Evolutionary conservation across 805 yeast genomes (phyloP).

Genomic region (Starmerella roubikii): DNA sequence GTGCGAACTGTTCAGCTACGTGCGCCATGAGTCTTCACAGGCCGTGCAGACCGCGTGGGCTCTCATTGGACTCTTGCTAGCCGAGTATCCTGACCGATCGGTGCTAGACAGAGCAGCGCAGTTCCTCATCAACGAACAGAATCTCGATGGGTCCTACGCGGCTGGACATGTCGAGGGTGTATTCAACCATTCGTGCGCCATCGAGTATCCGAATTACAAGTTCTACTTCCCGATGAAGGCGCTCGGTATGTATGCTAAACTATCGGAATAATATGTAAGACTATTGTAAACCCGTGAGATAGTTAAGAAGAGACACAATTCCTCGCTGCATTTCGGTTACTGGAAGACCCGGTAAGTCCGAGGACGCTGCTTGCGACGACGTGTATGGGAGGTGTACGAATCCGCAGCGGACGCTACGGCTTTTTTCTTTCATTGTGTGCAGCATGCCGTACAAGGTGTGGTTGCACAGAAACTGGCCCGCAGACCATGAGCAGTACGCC

Average conservation of each 20-base stretch:
- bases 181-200: constrained; percentile 85
- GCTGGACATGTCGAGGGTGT: constrained; percentile 87
- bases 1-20: constrained; percentile 67
- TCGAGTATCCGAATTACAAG: constrained; percentile 89
- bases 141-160: constrained; percentile 67
- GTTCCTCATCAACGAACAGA: constrained; percentile 53
- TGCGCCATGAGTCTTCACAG: constrained; percentile 46
- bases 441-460: constrained; percentile 14
- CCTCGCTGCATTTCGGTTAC: constrained; percentile 5
- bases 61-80: constrained; percentile 63
- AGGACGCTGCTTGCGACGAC: constrained; percentile 3
- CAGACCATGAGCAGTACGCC: constrained; percentile 12
- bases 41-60: constrained; percentile 94
- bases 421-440: background rate
- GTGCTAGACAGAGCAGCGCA: constrained; percentile 51
- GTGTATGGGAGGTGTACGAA: constrained; percentile 18
- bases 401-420: constrained; percentile 7
- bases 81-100: constrained; percentile 57
- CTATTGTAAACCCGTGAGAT: background rate
- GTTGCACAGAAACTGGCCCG: constrained; percentile 18
- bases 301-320: constrained; percentile 1
- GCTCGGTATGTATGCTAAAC: constrained; percentile 49
- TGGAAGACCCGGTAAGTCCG: constrained; percentile 5
- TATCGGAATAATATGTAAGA: background rate
- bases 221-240: constrained; percentile 88